Conservation (phyloP, 2,329 filamentous ascomycete species). For the Aspergillus fructus region DNA sequence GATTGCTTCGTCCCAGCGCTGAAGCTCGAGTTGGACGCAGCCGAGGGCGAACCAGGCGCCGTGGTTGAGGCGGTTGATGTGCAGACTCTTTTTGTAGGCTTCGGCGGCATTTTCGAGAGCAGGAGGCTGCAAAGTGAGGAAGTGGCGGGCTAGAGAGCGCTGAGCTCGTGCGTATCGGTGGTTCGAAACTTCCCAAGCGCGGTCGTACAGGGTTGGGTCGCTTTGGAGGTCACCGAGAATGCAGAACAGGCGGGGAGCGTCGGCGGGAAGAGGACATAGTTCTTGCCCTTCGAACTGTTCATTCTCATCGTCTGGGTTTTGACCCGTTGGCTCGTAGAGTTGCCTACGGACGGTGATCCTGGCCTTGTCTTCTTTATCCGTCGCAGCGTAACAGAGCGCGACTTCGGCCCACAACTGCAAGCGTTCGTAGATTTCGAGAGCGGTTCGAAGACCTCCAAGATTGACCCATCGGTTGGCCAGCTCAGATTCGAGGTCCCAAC, state of each 20-base stretch:
- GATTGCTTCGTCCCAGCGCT: slow-evolving; percentile 73
- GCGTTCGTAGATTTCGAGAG: slow-evolving; percentile 92
- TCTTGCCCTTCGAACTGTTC: slow-evolving; percentile 67
- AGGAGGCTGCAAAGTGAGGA: slow-evolving; percentile 60
- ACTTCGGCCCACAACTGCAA: slow-evolving; percentile 93
- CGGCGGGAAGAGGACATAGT: slow-evolving; percentile 68
- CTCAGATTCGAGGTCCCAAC: slow-evolving; percentile 94
- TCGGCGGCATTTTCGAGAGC: slow-evolving; percentile 69
- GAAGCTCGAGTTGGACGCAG: slow-evolving; percentile 78
- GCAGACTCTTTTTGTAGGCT: slow-evolving; percentile 75
- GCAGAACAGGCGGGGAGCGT: slow-evolving; percentile 86
- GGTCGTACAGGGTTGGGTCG: slow-evolving; percentile 72
- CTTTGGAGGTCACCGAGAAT: slow-evolving; percentile 88
- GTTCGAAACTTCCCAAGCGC: slow-evolving; percentile 83
- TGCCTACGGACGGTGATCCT: slow-evolving; percentile 73
- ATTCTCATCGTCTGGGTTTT: slow-evolving; percentile 49
- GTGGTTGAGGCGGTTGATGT: slow-evolving; percentile 76
- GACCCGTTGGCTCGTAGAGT: slow-evolving; percentile 66
- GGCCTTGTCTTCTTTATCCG: slow-evolving; percentile 80
- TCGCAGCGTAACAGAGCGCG: slow-evolving; percentile 80
- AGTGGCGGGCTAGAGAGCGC: slow-evolving; percentile 77
- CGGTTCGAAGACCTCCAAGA: slow-evolving; percentile 82
- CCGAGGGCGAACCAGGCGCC: slow-evolving; percentile 88
- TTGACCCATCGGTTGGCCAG: slow-evolving; percentile 89
- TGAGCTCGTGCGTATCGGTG: slow-evolving; percentile 82